These are phyloP conservation scores for Heritiera fomes DNA, from an alignment of 345 rosid genomes.

Conservation along the genomic window DNA sequence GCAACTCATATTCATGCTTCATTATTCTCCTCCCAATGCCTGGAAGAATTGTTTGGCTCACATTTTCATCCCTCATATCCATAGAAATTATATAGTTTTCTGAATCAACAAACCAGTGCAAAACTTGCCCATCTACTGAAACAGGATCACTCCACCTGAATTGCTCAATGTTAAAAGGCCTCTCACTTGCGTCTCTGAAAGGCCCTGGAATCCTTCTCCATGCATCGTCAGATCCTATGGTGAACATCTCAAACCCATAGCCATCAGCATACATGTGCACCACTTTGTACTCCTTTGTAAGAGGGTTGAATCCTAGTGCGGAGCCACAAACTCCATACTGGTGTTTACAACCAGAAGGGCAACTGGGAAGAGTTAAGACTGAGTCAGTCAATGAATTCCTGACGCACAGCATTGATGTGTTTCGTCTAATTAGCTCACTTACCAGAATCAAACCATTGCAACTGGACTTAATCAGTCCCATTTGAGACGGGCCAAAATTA, in stretches of 20 bases:
- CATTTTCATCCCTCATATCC: too few relatives aligned
- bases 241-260: conserved; percentile 13
- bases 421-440: background rate
- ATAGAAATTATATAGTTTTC: too few relatives aligned
- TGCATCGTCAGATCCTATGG: background rate
- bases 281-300: conserved; percentile 18
- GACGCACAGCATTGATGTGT: background rate
- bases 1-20: too few relatives aligned
- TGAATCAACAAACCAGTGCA: too few relatives aligned
- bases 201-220: conserved; percentile 27
- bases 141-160: too few relatives aligned
- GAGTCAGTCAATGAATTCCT: conserved; percentile 18
- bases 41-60: too few relatives aligned
- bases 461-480: conserved; percentile 18
- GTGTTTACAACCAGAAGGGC: conserved; percentile 18
- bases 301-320: background rate
- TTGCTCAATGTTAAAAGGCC: background rate
- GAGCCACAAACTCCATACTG: background rate
- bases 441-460: conserved; percentile 16
- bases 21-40: too few relatives aligned
- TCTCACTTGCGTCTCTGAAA: background rate
- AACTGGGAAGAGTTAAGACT: background rate
- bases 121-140: too few relatives aligned
- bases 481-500: background rate
- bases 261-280: conserved; percentile 19